Evolutionary conservation across 371 early-diverging fungal genomes (phyloP).

Genomic region (Actinomortierella wolfii): DNA sequence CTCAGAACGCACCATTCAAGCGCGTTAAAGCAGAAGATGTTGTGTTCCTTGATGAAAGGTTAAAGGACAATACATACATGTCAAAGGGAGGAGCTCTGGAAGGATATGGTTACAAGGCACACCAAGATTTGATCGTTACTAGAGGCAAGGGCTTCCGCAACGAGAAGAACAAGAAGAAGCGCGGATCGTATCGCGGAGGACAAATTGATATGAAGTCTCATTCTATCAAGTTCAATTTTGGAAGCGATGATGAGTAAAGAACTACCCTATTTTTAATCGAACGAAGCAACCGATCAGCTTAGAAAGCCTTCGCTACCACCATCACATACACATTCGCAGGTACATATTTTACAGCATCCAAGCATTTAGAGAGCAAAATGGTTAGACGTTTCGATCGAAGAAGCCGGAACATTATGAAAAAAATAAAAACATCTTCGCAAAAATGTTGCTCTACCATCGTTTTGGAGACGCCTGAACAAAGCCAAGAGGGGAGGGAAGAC

Average conservation of each 20-base stretch:
- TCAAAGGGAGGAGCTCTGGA: constrained; percentile 66
- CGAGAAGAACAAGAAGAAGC: constrained; percentile 98
- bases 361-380: too few species aligned
- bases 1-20: constrained; percentile 75
- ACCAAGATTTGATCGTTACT: constrained; percentile 88
- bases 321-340: too few species aligned
- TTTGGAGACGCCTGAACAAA: too few species aligned
- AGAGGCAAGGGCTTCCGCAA: constrained; percentile 93
- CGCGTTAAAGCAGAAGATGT: constrained; percentile 85
- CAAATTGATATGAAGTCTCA: constrained; percentile 81
- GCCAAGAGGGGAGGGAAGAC: too few species aligned
- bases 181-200: constrained; percentile 95
- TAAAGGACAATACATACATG: constrained; percentile 86
- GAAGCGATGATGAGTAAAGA: constrained; percentile 3
- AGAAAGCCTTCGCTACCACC: too few species aligned
- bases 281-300: too few species aligned
- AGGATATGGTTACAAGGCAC: constrained; percentile 93
- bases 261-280: too few species aligned
- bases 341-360: too few species aligned
- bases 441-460: too few species aligned
- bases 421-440: too few species aligned
- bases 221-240: constrained; percentile 87
- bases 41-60: constrained; percentile 72
- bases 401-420: too few species aligned
- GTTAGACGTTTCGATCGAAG: too few species aligned